Conservation (phyloP, 164 flowering plant species). For the Chimonanthus praecox region DNA sequence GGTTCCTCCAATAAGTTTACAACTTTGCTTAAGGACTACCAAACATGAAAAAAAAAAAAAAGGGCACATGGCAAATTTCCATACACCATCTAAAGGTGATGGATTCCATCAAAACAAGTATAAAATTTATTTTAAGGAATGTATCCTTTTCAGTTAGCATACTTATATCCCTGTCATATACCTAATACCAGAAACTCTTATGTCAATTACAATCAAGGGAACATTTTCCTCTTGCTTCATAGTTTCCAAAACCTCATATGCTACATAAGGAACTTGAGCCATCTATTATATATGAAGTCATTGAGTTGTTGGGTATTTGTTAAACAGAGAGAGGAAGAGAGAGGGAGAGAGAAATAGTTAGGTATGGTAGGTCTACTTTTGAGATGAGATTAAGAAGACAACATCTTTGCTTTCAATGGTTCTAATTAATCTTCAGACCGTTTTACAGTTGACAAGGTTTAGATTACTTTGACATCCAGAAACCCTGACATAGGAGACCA, state of each 20-base stretch:
- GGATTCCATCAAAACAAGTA: not conserved
- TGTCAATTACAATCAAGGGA: not conserved
- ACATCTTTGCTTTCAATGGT: not conserved
- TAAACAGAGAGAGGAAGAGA: not conserved
- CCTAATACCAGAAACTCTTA: not conserved
- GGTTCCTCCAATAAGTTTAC: not conserved
- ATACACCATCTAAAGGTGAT: not conserved
- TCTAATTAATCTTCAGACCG: not conserved
- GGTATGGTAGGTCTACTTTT: constrained; percentile 9
- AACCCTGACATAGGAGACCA: not conserved
- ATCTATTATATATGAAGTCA: not conserved
- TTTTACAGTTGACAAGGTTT: not conserved
- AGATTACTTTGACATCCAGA: not conserved
- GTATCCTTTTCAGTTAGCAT: not conserved
- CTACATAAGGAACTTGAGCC: not conserved
- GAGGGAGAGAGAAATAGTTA: constrained; percentile 1
- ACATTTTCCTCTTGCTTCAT: not conserved
- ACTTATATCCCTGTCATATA: not conserved
- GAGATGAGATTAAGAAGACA: not conserved
- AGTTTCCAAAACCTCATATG: not conserved
- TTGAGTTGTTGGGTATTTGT: constrained; percentile 7
- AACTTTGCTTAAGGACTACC: not conserved
- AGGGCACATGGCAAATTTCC: not conserved
- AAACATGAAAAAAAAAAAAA: not conserved
- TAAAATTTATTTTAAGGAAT: not conserved